Evolutionary conservation across 108 stramenopile genomes (phyloP).

Genomic region (Phaeodactylum tricornutum): DNA sequence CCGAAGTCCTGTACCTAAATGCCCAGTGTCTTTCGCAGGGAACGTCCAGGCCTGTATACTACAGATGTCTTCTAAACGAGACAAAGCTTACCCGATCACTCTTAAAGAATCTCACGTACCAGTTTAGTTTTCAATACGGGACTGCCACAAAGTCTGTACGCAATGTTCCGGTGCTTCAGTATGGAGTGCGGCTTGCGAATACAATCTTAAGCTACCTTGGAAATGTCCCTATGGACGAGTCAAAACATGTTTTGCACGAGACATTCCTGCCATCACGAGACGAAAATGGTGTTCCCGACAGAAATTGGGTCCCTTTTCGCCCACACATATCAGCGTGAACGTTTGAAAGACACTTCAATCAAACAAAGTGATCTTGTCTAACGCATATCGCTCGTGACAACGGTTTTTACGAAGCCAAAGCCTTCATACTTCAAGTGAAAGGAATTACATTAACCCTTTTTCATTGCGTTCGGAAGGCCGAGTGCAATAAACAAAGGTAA

Average conservation of each 20-base stretch:
- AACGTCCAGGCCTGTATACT: slow-evolving; percentile 8
- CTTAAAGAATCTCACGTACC: not conserved
- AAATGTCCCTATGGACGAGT: not conserved
- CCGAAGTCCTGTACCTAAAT: too few species aligned
- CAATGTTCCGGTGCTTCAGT: not conserved
- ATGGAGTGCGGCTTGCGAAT: not conserved
- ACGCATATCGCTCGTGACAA: too few species aligned
- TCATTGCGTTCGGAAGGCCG: too few species aligned
- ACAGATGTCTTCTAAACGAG: not conserved
- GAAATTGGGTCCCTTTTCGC: not conserved
- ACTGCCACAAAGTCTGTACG: slow-evolving; percentile 2
- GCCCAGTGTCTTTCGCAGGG: too few species aligned
- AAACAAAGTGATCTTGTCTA: too few species aligned
- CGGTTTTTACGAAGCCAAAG: too few species aligned
- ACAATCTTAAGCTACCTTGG: not conserved
- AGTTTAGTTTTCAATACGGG: slow-evolving; percentile 3
- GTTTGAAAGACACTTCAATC: not conserved
- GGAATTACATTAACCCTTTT: too few species aligned
- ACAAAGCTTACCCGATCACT: not conserved
- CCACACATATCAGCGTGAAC: not conserved
- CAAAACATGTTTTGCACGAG: not conserved
- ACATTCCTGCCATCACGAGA: not conserved
- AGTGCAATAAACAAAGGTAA: too few species aligned
- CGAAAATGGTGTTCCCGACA: not conserved
- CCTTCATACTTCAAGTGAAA: too few species aligned